A percentile compares a stretch with the other conserved stretches of the same genome.
Evolutionary conservation across 176 grass and related monocot species (phyloP).

Genomic region (Carex pumila): DNA sequence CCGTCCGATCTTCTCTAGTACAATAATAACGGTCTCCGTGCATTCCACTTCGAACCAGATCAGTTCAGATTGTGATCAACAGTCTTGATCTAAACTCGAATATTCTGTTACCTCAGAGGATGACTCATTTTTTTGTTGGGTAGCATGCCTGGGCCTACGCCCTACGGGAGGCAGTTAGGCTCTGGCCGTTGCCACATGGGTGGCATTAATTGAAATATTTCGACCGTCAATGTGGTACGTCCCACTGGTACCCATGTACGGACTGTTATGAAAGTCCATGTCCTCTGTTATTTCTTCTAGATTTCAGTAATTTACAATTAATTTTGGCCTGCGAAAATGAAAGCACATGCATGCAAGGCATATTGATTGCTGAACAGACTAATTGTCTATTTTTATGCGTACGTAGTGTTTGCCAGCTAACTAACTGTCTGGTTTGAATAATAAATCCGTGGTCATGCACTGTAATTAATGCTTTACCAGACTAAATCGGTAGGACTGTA

Average conservation of each 20-base stretch:
- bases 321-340: not conserved
- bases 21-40: too few species aligned
- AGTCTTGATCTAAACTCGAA: too few species aligned
- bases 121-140: not conserved
- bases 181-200: slow-evolving; percentile 22
- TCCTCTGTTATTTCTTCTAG: not conserved
- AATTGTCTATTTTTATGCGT: not conserved
- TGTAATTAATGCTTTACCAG: not conserved
- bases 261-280: not conserved
- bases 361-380: not conserved
- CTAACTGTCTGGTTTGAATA: not conserved
- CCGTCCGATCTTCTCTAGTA: too few species aligned
- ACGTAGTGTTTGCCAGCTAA: not conserved
- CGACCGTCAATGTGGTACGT: slow-evolving; percentile 15
- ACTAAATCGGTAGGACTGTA: too few species aligned
- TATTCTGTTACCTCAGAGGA: too few species aligned
- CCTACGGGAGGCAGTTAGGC: not conserved
- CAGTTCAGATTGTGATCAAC: too few species aligned
- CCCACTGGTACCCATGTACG: slow-evolving; percentile 19
- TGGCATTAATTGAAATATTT: slow-evolving; percentile 16
- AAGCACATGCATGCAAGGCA: not conserved
- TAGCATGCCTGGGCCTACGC: too few species aligned
- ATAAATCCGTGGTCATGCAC: not conserved
- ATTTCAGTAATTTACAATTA: not conserved
- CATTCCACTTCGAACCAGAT: too few species aligned